Evolutionary conservation across 441 rosid species (phyloP), one percentile per base, ranked within the genome.

Genomic region (Erodium trifolium): DNA sequence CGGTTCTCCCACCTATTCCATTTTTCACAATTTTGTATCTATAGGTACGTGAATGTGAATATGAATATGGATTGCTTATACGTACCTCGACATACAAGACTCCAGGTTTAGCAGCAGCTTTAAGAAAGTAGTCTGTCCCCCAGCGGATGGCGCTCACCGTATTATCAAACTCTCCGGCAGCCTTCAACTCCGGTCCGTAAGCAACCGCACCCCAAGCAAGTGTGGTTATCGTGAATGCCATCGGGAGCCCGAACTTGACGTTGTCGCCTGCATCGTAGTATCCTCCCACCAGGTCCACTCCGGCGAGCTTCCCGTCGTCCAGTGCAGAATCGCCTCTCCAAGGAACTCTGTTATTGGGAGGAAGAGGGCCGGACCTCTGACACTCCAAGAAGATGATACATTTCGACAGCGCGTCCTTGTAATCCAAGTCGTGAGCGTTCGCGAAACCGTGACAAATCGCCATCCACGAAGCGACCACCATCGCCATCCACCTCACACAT

Each of bases 261-360:
- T 93, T 93, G 83, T 93, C 99, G 39, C 99, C 99, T 1, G 97
- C 99, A 72, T 93, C 99, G 70, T 93, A 93, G 72, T 91, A 93
- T 57, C 99, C 99, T 47, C 99, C 99, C 0, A 68, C 76, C 29
- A 93, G 88, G 76, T 93, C 93, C 73, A 82, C 97, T 73, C 83
- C 82, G 23, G 71, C 95, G 45, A 76, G 80, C 82, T 87, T 86
- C 17, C 98, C 97, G 66, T 91, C 98, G 0, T 88, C 81, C 4
- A 91, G 92, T 66, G 80, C 95, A 45, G 98, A 93, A 71, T 93
- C 93, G 63, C 96, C 97, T 78, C 98, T 85, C 98, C 98, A 93
- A 11, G 82, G 67, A 2, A 78, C 57, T 74, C 97, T 77, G 51
- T 88, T 74, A 53, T 78, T 80, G 29, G 87, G 75, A 35, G 90